Percentiles rank a stretch among this genome's conserved stretches.
phyloP scores from a whole-genome alignment of 371 early-diverging fungal species.

The Mucor plumbeus region DNA sequence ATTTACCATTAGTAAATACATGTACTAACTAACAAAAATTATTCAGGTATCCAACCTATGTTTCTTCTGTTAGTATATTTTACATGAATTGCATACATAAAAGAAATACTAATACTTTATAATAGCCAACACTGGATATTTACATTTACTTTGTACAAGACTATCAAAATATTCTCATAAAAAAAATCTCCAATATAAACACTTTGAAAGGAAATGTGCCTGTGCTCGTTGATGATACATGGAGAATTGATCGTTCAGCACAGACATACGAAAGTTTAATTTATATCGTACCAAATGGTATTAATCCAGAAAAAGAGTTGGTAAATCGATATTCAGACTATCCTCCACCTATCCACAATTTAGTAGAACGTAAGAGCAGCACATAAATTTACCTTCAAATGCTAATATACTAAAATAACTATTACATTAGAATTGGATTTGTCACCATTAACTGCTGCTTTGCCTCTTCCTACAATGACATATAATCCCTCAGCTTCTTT shows the following conservation, averaged over 20 bases:
- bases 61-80: conserved; percentile 17
- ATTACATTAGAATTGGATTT: conserved; percentile 19
- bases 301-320: conserved; percentile 27
- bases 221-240: conserved; percentile 28
- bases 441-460: conserved; percentile 8
- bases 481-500: not conserved
- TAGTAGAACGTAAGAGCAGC: conserved; percentile 24
- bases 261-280: conserved; percentile 21
- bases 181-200: conserved; percentile 16
- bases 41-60: conserved; percentile 28
- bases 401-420: not conserved
- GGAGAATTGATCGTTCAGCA: conserved; percentile 23
- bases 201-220: conserved; percentile 19
- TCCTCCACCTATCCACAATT: conserved; percentile 18
- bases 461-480: conserved; percentile 8
- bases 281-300: conserved; percentile 22
- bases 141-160: conserved; percentile 33
- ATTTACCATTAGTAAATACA: not conserved
- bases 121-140: conserved; percentile 21
- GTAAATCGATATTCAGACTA: conserved; percentile 24
- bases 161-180: conserved; percentile 28
- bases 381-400: not conserved
- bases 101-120: not conserved
- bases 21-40: not conserved
- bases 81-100: not conserved